These are phyloP conservation scores for Phanerochaete carnosa DNA, from an alignment of 768 basidiomycete species.

Conservation along the genomic window DNA sequence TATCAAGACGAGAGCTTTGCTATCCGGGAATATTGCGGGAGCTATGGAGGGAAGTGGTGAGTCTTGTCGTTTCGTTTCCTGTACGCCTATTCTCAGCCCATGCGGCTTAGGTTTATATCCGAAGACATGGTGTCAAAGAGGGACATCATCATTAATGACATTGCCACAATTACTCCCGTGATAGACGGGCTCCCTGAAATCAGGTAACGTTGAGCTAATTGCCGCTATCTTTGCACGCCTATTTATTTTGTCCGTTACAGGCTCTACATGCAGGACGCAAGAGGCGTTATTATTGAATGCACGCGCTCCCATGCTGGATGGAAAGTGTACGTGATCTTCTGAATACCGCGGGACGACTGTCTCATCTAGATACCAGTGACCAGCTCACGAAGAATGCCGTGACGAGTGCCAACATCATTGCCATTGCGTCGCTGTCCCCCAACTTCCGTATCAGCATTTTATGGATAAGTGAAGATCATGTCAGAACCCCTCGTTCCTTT, in stretches of 20 bases:
- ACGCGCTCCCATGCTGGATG: not conserved
- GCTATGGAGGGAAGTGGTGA: not conserved
- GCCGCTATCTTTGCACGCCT: too few relatives aligned
- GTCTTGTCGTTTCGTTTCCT: not conserved
- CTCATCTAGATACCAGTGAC: not conserved
- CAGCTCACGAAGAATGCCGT: not conserved
- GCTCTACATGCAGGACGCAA: not conserved
- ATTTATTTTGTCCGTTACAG: not conserved
- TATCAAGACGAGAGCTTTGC: not conserved
- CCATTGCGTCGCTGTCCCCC: not conserved
- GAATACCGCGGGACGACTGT: too few relatives aligned
- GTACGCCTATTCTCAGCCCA: too few relatives aligned
- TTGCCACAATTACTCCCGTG: not conserved
- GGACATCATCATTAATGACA: not conserved
- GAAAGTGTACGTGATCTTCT: not conserved
- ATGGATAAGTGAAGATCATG: not conserved
- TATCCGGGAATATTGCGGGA: not conserved
- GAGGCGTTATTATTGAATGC: not conserved
- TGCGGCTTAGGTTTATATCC: not conserved
- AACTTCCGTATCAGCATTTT: not conserved
- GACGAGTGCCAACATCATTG: not conserved
- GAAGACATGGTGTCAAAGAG: not conserved
- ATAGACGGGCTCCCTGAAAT: not conserved
- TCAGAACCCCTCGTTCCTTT: not conserved
- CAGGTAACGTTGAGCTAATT: not conserved